Base-by-base conservation (phyloP, 768 basidiomycete genomes). In the Lactifluus pinguis region DNA sequence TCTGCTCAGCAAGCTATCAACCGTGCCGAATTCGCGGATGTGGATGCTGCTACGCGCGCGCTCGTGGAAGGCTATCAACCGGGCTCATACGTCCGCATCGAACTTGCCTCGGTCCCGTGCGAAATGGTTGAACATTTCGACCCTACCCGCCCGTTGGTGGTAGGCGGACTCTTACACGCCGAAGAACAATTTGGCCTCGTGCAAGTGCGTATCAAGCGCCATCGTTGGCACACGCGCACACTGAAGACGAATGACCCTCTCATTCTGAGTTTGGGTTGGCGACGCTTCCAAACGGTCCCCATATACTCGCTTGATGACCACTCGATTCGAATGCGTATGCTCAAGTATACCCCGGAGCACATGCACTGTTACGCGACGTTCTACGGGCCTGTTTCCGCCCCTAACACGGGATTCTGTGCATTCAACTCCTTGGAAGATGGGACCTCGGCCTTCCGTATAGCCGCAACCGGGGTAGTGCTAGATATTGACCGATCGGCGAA, bases 311-410 rank as follows among this genome's bases (percentile, higher is more conserved):
- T 99, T 21, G 97, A 99, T 71, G 97, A 99, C 73, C 95, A 97
- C 70, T 92, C 89, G 10, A 95, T 98, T 66, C 89, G 97, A 17
- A 97, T 98, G 86, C 92, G 97, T 39, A 90, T 98, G 87, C 88
- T 99, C 76, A 99, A 99, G 75, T 99, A 99, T 71, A 98, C 97
- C 0, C 97, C 97, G 0, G 97, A 99, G 74, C 97, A 99, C 69
- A 98, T 95, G 97, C 97, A 99, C 71, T 99, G 97, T 69, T 95
- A 87, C 69, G 95, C 95, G 2, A 97, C 95, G 2, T 97, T 98
- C 73, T 99, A 95, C 69, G 95, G 93, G 0, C 95, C 97, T 7
- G 85, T 92, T 21, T 77, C 92, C 2, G 76, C 91, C 0, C 95
- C 95, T 21, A 97, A 97, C 73, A 97, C 92, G 0, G 94, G 95